Evolutionary conservation across 768 basidiomycete genomes (phyloP), one percentile per base, ranked within the genome.

Genomic region (Rossbeevera mucosa): DNA sequence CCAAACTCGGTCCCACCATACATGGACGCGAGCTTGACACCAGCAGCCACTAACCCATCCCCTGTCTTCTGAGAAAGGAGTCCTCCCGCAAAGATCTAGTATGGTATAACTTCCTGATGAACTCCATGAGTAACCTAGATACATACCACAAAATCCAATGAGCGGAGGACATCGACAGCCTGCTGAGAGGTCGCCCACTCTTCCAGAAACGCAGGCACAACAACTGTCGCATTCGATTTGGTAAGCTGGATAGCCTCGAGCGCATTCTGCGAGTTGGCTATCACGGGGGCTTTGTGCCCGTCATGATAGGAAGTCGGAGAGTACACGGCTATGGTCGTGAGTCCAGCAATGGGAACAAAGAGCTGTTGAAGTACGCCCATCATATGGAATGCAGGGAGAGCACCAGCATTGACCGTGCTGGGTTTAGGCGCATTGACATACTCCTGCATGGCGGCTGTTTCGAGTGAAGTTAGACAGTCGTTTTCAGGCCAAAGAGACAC

Each of bases 1-100:
- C 71, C 67, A 28, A 69, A 65, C 53, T 77, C 76, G 1, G 72
- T 77, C n/a, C 53, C 61, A 12, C 76, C 74, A 45, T 76, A 77
- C 1, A 71, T 38, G 5, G 64, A 52, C 16, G 50, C 42, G 11
- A 76, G 31, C 8, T 64, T 65, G 3, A 76, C 71, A 0, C 76
- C 73, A 5, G 65, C 57, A 7, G 53, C 50, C 12, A 66, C 62
- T 25, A 77, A 52, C 3, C 44, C 49, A 36, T 75, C 64, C 1
- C 74, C 76, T 7, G 71, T 57, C 47, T 64, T 67, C 2, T 64
- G 52, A 0, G 74, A 55, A 4, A 76, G 59, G 0, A 72, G 62
- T 1, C 75, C 74, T 24, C 76, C 76, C 1, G 57, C 56, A 51
- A 58, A 76, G 2, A 28, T 42, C 75, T 75, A 40, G 14, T 26